A percentile compares a stretch with the other conserved stretches of the same genome.
Evolutionary conservation across 139 green algal genomes (phyloP).

Genomic region (Pleodorina starrii): DNA sequence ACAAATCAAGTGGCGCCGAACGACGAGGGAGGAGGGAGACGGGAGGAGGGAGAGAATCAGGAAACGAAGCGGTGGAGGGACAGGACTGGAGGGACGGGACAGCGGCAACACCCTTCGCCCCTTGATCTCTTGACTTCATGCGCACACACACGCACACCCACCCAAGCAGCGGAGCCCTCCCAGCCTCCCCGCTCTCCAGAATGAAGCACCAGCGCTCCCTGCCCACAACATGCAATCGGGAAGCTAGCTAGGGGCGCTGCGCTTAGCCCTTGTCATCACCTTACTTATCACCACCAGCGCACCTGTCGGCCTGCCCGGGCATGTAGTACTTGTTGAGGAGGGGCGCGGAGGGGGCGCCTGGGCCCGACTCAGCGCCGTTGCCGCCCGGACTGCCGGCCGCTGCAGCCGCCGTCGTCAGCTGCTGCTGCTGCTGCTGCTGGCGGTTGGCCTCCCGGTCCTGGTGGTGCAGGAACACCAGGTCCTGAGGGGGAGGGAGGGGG

Average conservation of each 20-base stretch:
- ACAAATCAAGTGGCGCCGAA: not conserved
- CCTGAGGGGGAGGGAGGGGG: not conserved
- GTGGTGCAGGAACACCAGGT: conserved; percentile 35
- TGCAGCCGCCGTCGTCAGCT: not conserved
- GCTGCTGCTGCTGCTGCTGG: not conserved
- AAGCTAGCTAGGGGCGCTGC: not conserved
- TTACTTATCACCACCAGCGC: not conserved
- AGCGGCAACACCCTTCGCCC: too few relatives aligned
- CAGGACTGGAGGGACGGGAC: too few relatives aligned
- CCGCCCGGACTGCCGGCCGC: not conserved
- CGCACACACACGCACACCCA: not conserved
- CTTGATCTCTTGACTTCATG: too few relatives aligned
- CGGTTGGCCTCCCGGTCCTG: not conserved
- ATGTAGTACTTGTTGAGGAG: conserved; percentile 9
- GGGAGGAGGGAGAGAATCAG: too few relatives aligned
- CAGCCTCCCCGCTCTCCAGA: not conserved
- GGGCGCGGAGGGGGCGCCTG: not conserved
- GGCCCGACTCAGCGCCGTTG: not conserved
- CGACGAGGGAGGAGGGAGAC: too few relatives aligned
- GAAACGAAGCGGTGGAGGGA: too few relatives aligned
- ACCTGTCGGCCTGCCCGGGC: conserved; percentile 9
- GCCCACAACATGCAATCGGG: not conserved
- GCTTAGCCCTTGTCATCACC: not conserved
- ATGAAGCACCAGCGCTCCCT: not conserved
- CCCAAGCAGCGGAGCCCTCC: not conserved